Percentiles rank a stretch among this genome's conserved stretches.
Evolutionary conservation across 1,139 yeast genomes (phyloP).

Genomic region (Yamadazyma triangularis): DNA sequence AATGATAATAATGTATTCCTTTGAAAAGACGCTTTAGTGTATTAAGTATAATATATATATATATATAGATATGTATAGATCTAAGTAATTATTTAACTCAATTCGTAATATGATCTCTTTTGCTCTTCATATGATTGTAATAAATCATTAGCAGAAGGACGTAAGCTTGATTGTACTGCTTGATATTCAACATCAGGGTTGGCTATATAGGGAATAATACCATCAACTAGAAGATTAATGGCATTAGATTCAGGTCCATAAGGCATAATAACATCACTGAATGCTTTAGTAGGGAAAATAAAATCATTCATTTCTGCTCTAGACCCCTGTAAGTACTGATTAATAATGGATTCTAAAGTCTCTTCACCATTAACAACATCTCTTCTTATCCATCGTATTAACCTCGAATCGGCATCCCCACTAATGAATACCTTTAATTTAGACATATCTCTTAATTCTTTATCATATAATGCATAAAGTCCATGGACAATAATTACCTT

Average conservation of each 20-base stretch:
- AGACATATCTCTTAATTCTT: slow-evolving; percentile 52
- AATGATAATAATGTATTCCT: background rate
- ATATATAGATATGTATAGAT: slow-evolving; percentile 1
- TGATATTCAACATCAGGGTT: background rate
- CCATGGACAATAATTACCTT: slow-evolving; percentile 68
- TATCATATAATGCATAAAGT: slow-evolving; percentile 71
- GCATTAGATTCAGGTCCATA: slow-evolving; percentile 65
- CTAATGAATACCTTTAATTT: slow-evolving; percentile 74
- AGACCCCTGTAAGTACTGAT: slow-evolving; percentile 58
- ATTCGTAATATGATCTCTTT: slow-evolving; percentile 49
- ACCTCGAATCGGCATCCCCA: slow-evolving; percentile 78
- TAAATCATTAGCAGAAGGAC: slow-evolving; percentile 18
- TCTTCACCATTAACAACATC: slow-evolving; percentile 29
- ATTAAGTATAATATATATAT: background rate
- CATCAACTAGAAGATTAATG: slow-evolving; percentile 68
- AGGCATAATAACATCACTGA: slow-evolving; percentile 81
- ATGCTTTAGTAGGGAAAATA: slow-evolving; percentile 70
- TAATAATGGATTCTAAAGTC: slow-evolving; percentile 47
- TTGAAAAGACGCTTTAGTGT: too few relatives aligned
- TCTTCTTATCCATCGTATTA: slow-evolving; percentile 66
- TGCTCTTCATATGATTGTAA: slow-evolving; percentile 34
- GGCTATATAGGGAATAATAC: slow-evolving; percentile 40
- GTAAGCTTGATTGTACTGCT: background rate
- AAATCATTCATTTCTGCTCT: slow-evolving; percentile 74
- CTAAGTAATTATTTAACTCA: slow-evolving; percentile 17